phyloP scores from a whole-genome alignment of 2,329 filamentous ascomycete species.

The Colletotrichum cordylinicola region DNA sequence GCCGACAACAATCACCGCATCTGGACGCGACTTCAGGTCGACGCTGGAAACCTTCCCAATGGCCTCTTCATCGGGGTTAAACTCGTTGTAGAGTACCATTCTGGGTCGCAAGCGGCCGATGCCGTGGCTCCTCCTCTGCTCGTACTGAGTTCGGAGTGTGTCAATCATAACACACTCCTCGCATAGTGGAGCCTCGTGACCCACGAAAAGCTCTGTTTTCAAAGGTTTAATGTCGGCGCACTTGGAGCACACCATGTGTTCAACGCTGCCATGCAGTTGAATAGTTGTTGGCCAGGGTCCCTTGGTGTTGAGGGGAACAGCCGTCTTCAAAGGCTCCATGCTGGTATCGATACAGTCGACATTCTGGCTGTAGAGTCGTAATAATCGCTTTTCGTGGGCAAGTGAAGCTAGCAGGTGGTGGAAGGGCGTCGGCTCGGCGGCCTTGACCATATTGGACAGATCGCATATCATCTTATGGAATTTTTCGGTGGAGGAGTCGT shows the following conservation, averaged over 20 bases:
- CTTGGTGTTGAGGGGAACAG: constrained; percentile 80
- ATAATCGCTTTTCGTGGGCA: constrained; percentile 82
- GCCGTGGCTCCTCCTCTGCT: constrained; percentile 90
- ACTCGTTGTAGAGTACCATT: constrained; percentile 97
- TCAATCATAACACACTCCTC: constrained; percentile 77
- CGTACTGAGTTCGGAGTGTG: constrained; percentile 73
- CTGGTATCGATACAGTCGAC: constrained; percentile 94
- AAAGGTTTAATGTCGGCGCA: constrained; percentile 81
- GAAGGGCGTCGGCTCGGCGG: constrained; percentile 83
- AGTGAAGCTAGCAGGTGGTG: constrained; percentile 93
- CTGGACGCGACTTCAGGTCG: constrained; percentile 84
- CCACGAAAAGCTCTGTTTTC: constrained; percentile 79
- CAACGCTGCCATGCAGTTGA: constrained; percentile 90
- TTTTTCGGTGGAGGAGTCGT: constrained; percentile 83
- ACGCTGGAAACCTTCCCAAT: constrained; percentile 90
- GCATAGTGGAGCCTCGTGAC: constrained; percentile 84
- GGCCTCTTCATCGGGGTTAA: constrained; percentile 94
- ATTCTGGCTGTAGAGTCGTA: constrained; percentile 95
- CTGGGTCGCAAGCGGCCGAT: constrained; percentile 88
- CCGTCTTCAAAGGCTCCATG: constrained; percentile 79
- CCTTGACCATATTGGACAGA: constrained; percentile 78
- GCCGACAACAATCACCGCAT: constrained; percentile 92
- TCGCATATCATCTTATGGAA: constrained; percentile 97
- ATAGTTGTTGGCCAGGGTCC: constrained; percentile 93
- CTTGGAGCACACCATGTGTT: constrained; percentile 97